Conservation (phyloP, 1,284 basidiomycete genomes). For the Fistulina hepatica region DNA sequence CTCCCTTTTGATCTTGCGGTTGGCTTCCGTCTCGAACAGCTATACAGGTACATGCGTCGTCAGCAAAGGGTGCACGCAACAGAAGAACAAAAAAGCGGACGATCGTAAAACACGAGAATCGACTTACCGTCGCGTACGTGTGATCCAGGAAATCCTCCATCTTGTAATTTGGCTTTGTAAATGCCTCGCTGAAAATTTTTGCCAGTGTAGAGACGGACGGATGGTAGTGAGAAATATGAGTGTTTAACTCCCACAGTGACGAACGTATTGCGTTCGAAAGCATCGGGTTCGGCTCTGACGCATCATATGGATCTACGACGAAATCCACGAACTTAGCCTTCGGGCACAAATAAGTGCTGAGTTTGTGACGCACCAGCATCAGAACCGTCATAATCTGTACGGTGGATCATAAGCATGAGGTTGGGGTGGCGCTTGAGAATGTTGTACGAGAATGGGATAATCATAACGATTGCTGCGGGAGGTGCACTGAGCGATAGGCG, state of each 20-base stretch:
- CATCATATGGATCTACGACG: constrained; percentile 61
- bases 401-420: constrained; percentile 90
- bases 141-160: constrained; percentile 98
- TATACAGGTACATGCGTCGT: constrained; percentile 22
- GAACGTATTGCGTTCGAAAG: constrained; percentile 74
- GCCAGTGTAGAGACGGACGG: constrained; percentile 74
- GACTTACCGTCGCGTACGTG: constrained; percentile 79
- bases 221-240: constrained; percentile 79
- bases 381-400: constrained; percentile 34
- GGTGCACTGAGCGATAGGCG: constrained; percentile 78
- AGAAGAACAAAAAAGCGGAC: constrained; percentile 1
- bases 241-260: constrained; percentile 86
- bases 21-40: constrained; percentile 83
- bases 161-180: constrained; percentile 83
- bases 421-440: constrained; percentile 86
- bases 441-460: constrained; percentile 94
- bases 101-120: constrained; percentile 7
- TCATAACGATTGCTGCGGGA: constrained; percentile 83
- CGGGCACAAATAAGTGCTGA: not conserved
- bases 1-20: constrained; percentile 71
- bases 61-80: not conserved
- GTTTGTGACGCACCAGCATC: constrained; percentile 27
- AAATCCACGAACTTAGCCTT: not conserved
- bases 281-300: constrained; percentile 62
- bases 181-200: constrained; percentile 83